Evolutionary conservation across 2,329 filamentous ascomycete genomes (phyloP).

Genomic region (Pseudocercospora macadamiae): DNA sequence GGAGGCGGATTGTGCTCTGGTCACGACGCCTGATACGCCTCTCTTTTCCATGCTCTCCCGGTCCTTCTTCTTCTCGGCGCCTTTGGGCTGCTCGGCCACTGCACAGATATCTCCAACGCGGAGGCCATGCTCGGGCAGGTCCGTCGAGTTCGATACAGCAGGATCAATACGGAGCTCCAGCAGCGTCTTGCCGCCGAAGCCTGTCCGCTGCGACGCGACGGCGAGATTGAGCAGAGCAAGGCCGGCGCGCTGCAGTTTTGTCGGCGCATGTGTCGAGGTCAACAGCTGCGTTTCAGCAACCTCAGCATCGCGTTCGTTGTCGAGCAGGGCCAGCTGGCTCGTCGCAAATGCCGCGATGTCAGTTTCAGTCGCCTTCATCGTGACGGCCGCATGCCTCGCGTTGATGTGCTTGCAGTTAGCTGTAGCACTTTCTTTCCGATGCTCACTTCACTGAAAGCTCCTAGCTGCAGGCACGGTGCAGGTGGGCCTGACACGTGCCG

Average conservation of each 20-base stretch:
- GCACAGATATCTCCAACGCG: conserved; percentile 77
- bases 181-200: conserved; percentile 87
- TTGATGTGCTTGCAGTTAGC: too few relatives aligned
- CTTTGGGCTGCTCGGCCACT: conserved; percentile 73
- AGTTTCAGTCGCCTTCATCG: conserved; percentile 43
- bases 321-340: conserved; percentile 71
- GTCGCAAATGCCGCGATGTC: conserved; percentile 70
- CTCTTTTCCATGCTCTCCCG: conserved; percentile 70
- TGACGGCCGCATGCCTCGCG: not conserved
- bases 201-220: conserved; percentile 77
- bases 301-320: conserved; percentile 72
- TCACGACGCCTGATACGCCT: conserved; percentile 71
- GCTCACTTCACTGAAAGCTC: too few relatives aligned
- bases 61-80: conserved; percentile 71
- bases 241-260: conserved; percentile 73
- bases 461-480: too few relatives aligned
- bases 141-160: conserved; percentile 58
- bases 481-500: too few relatives aligned
- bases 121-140: conserved; percentile 73
- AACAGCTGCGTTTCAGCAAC: conserved; percentile 69
- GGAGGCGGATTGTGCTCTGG: conserved; percentile 60
- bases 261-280: conserved; percentile 68
- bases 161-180: conserved; percentile 76
- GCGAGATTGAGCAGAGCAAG: conserved; percentile 76
- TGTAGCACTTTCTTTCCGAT: too few relatives aligned